These are phyloP conservation scores for Aspergillus leporis DNA, from an alignment of 495 filamentous ascomycete species.

Conservation along the genomic window DNA sequence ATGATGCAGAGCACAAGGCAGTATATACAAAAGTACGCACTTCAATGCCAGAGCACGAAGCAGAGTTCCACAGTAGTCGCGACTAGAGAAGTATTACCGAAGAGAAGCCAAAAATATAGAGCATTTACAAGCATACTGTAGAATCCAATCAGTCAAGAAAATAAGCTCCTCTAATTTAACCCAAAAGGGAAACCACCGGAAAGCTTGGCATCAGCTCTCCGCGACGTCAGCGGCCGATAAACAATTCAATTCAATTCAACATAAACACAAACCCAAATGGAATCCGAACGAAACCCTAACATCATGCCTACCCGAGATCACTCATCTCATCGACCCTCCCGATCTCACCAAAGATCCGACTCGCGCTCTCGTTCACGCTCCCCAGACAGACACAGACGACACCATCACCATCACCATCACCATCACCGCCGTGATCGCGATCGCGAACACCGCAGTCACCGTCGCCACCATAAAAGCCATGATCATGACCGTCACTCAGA, in stretches of 20 bases:
- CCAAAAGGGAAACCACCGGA: not conserved
- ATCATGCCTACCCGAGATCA: conserved; percentile 28
- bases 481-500: conserved; percentile 31
- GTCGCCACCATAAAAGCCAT: conserved; percentile 25
- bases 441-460: conserved; percentile 17
- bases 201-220: conserved; percentile 1
- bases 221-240: conserved; percentile 10
- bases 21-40: too few species aligned
- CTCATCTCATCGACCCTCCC: conserved; percentile 16
- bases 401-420: conserved; percentile 31
- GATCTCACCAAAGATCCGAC: conserved; percentile 8
- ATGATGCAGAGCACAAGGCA: too few species aligned
- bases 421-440: conserved; percentile 28
- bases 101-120: too few species aligned
- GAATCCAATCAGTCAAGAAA: too few species aligned
- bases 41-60: too few species aligned
- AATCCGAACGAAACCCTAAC: not conserved
- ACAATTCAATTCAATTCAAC: not conserved
- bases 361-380: conserved; percentile 29
- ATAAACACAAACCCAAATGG: not conserved
- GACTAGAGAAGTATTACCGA: too few species aligned
- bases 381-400: conserved; percentile 20
- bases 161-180: not conserved
- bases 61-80: too few species aligned
- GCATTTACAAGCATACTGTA: too few species aligned